Evolutionary conservation across 2,329 filamentous ascomycete species (phyloP), one percentile per base, ranked within the genome.

Genomic region (Xylaria sp.): DNA sequence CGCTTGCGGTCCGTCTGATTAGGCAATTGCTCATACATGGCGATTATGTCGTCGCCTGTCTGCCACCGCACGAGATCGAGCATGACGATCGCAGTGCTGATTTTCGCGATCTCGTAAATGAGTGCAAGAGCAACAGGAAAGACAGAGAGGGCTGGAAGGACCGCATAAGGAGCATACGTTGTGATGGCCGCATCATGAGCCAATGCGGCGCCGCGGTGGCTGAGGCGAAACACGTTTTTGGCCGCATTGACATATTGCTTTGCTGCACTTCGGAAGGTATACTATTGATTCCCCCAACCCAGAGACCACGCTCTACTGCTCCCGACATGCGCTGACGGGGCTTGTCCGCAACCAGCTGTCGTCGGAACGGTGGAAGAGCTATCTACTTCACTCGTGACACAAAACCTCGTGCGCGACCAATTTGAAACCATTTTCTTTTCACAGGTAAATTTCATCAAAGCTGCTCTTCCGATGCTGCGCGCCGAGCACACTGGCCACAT

Each of bases 391-490:
- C 85, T 86, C 4, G 87, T 89, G 51, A 94, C 93, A 1, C 87
- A 91, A 73, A 93, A 91, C 67, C 86, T 98, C 19, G 91, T 97
- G 42, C 89, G 92, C 69, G 93, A 97, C 76, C 95, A 98, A 79
- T 98, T 98, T 78, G 95, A 98, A 79, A 90, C 90, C 71, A 93
- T 97, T 75, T 98, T 97, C 84, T 98, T 98, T 80, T 93, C 93
- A 0, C 94, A 97, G 66, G 91, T 98, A 79, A 98, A 98, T 81
- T 93, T 97, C 78, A 97, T 98, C 83, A 97, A 96, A 79, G 92
- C 94, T 14, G 86, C 90, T 1, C 85, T 99, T 24, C 94, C 95
- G 0, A 86, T 90, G 63, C 90, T 98, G 79, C 88, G 96, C 51
- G 85, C 86, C 68, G 92, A 94, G 76, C 90, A 91, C 74, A 94